Base-by-base conservation (phyloP, 306 rosid genomes). In the Rosa rugosa region DNA sequence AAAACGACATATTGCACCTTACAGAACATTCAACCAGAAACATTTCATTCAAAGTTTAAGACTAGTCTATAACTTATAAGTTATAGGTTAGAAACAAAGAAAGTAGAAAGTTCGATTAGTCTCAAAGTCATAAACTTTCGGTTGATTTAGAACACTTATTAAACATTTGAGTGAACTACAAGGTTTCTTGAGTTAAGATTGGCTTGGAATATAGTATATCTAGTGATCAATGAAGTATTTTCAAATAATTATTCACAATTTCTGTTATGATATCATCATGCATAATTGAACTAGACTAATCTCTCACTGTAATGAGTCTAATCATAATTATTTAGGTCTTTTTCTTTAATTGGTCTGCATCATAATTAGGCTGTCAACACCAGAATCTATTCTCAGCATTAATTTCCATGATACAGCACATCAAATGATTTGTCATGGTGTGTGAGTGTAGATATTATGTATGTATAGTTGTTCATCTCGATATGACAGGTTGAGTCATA, bases 351-450 rank as follows among this genome's bases (percentile, higher is more conserved):
- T n/a, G 64, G 36, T 59, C 65, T 59, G 65, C 65, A 59, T 62
- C 41, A 62, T 27, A 42, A 41, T 53, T 53, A 67, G 17, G 27
- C 31, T 69, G 60, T 51, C 68, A 54, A 53, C 56, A 16, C 46
- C 46, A 54, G 59, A 67, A 54, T 56, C 57, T 9, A 18, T 78
- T 56, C 42, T 6, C 5, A 16, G 23, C 31, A 51, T 13, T 25
- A 11, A 6, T 56, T 34, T 77, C 8, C 60, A n/a, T 40, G 17
- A 40, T 13, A 23, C 80, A 67, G 51, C 75, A 42, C 60, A 27
- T 69, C 60, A 23, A 78, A 54, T 78, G 31, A 69, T 23, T 78
- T 69, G 56, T 69, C 75, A 17, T 20, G n/a, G 31, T 42, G n/a
- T 27, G 31, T 20, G 12, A 17, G 4, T 16, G 2, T 38, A 23